phyloP scores from a whole-genome alignment of 2,329 filamentous ascomycete species.

The Aspergillus versicolor region DNA sequence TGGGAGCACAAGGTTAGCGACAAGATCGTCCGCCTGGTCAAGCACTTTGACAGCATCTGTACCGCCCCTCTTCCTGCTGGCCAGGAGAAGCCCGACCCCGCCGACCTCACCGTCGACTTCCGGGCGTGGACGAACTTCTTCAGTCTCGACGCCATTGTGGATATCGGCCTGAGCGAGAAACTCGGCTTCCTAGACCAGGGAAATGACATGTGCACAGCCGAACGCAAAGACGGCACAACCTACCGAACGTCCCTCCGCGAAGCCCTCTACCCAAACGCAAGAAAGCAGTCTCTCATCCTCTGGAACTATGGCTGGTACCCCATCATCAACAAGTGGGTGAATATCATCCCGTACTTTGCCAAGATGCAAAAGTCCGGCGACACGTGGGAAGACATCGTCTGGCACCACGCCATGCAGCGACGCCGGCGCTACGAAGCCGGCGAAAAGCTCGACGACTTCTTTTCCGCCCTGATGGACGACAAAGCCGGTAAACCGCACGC shows the following conservation, averaged over 20 bases:
- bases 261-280: conserved; percentile 51
- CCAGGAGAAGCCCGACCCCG: conserved; percentile 18
- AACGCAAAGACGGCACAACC: conserved; percentile 47
- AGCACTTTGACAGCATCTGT: conserved; percentile 45
- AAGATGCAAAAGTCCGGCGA: conserved; percentile 47
- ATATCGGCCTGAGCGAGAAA: conserved; percentile 55
- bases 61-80: conserved; percentile 22
- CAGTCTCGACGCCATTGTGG: conserved; percentile 56
- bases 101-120: conserved; percentile 47
- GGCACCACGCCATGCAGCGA: conserved; percentile 42
- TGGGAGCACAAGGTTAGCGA: conserved; percentile 59
- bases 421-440: conserved; percentile 41
- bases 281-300: conserved; percentile 49
- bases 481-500: conserved; percentile 46
- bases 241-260: conserved; percentile 51
- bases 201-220: conserved; percentile 45
- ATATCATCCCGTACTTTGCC: conserved; percentile 44
- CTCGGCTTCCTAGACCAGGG: conserved; percentile 54
- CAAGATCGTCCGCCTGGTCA: conserved; percentile 48
- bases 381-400: conserved; percentile 44
- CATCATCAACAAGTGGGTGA: conserved; percentile 47
- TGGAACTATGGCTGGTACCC: conserved; percentile 49
- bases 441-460: conserved; percentile 61
- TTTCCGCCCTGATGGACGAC: conserved; percentile 55
- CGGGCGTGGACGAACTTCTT: conserved; percentile 57